Conservation (phyloP, 78 protist species). For the Planoprotostelium fungivorum region DNA sequence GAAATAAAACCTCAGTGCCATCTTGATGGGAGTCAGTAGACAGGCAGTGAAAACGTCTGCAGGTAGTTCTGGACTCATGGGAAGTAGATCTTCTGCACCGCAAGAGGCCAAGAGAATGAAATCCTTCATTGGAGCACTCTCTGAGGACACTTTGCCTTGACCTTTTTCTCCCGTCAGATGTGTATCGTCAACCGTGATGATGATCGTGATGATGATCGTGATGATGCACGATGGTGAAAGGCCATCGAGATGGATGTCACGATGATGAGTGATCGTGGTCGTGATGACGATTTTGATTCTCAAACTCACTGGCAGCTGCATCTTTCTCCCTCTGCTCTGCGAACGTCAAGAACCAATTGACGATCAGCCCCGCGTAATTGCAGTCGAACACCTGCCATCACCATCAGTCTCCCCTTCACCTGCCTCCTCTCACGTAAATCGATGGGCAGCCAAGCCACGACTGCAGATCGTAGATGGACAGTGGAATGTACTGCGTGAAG, state of each 20-base stretch:
- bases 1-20: constrained; percentile 75
- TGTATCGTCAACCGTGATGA: no score
- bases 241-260: no score
- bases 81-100: constrained; percentile 62
- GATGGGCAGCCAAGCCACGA: constrained; percentile 77
- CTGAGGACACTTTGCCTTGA: no score
- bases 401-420: neutral
- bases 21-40: constrained; percentile 87
- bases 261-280: neutral
- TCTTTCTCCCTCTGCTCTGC: constrained; percentile 9
- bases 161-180: no score
- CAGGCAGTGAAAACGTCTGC: constrained; percentile 94
- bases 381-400: constrained; percentile 71
- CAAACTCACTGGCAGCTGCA: no score
- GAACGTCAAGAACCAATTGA: constrained; percentile 30
- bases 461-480: constrained; percentile 75
- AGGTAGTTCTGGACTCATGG: constrained; percentile 76
- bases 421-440: constrained; percentile 10
- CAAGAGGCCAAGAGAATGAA: constrained; percentile 87
- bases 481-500: constrained; percentile 91
- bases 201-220: neutral
- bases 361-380: constrained; percentile 70
- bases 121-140: neutral
- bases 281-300: no score
- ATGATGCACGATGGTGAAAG: neutral